Conservation (phyloP, 2,329 filamentous ascomycete genomes). For the Claviceps citrina region DNA sequence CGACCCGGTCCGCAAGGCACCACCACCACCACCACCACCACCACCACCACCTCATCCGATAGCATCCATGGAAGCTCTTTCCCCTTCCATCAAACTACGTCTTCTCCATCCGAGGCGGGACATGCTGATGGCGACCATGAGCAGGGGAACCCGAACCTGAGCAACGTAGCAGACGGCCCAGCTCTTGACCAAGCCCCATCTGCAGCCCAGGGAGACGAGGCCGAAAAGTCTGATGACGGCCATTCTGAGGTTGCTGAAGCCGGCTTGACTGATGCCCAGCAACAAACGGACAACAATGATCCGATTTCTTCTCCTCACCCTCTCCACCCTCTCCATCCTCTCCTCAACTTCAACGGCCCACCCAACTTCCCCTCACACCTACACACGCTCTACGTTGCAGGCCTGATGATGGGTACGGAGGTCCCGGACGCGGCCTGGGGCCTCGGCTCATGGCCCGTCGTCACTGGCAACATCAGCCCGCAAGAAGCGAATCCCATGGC, state of each 20-base stretch:
- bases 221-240: background rate
- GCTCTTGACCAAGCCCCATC: conserved; percentile 9
- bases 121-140: conserved; percentile 13
- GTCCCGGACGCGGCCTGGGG: background rate
- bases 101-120: conserved; percentile 2
- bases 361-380: background rate
- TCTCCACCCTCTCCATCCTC: background rate
- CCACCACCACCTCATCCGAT: conserved; percentile 1
- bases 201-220: background rate
- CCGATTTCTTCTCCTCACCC: conserved; percentile 2
- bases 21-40: no score
- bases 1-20: conserved; percentile 5
- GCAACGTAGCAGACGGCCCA: conserved; percentile 20
- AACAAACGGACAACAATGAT: conserved; percentile 5
- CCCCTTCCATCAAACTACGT: background rate
- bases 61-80: background rate
- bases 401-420: background rate
- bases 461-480: background rate
- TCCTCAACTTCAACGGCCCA: conserved; percentile 1
- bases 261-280: conserved; percentile 3
- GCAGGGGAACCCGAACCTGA: conserved; percentile 20
- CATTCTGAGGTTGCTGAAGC: background rate
- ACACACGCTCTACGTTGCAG: background rate
- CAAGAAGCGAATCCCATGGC: conserved; percentile 2
- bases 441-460: background rate